These are phyloP conservation scores for Pluteus cervinus DNA, from an alignment of 768 basidiomycete species.

Conservation along the genomic window DNA sequence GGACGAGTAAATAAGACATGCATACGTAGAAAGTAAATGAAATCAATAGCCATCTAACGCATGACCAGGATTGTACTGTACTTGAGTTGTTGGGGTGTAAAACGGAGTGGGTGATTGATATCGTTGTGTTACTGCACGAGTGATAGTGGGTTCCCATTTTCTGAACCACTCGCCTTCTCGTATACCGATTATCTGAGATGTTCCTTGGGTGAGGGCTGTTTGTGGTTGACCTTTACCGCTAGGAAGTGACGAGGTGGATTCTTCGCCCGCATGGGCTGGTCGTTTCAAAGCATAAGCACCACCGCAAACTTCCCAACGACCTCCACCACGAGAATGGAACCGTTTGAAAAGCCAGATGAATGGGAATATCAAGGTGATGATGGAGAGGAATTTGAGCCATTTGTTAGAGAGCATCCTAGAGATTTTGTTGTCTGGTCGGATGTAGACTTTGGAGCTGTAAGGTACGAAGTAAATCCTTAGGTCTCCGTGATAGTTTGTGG, in stretches of 20 bases:
- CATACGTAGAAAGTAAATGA: no score
- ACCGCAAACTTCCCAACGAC: conserved; percentile 70
- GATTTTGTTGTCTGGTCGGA: conserved; percentile 62
- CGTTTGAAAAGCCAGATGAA: conserved; percentile 78
- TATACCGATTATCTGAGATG: conserved; percentile 44
- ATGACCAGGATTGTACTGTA: conserved; percentile 6
- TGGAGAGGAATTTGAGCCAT: conserved; percentile 66
- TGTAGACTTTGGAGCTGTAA: conserved; percentile 42
- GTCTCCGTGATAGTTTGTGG: conserved; percentile 38
- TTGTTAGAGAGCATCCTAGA: conserved; percentile 63
- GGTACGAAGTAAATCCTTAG: conserved; percentile 47
- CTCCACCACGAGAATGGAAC: conserved; percentile 62
- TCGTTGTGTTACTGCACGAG: conserved; percentile 44
- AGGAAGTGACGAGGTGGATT: no score
- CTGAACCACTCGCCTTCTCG: conserved; percentile 78
- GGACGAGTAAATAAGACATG: no score
- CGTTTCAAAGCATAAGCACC: conserved; percentile 70
- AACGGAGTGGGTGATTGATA: conserved; percentile 34
- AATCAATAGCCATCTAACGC: conserved; percentile 25
- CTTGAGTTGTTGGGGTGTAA: conserved; percentile 7
- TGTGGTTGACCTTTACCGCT: neutral
- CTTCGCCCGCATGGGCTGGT: conserved; percentile 24
- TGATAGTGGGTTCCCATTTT: conserved; percentile 68
- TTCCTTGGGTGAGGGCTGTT: conserved; percentile 15
- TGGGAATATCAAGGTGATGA: conserved; percentile 68